Evolutionary conservation across 2,329 filamentous ascomycete genomes (phyloP).

Genomic region (Colletotrichum magnum): DNA sequence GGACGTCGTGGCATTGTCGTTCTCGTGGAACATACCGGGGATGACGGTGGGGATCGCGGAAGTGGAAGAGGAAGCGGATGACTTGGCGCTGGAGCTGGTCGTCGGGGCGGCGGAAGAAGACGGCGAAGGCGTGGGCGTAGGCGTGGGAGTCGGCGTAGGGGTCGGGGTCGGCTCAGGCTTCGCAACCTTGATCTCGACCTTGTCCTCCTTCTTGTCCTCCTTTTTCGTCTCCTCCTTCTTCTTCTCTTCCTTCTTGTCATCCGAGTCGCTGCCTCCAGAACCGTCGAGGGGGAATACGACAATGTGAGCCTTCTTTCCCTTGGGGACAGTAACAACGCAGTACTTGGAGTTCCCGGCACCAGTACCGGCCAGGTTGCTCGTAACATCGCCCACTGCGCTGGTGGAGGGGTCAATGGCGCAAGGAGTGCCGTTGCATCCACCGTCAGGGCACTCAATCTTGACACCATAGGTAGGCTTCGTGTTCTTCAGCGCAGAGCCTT

Average conservation of each 20-base stretch:
- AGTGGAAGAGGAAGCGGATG: constrained; percentile 14
- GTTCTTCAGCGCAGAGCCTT: constrained; percentile 66
- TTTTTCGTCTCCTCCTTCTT: constrained; percentile 35
- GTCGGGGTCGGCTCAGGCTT: constrained; percentile 40
- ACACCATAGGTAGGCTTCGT: constrained; percentile 76
- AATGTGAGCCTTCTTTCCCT: constrained; percentile 76
- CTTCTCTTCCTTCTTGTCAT: constrained; percentile 40
- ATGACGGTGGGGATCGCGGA: constrained; percentile 46
- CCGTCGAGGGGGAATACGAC: constrained; percentile 70
- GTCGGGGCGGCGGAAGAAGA: constrained; percentile 44
- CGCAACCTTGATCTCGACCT: constrained; percentile 31
- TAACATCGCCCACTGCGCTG: constrained; percentile 70
- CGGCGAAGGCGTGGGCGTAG: constrained; percentile 46
- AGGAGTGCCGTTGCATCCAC: constrained; percentile 79
- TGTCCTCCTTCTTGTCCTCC: constrained; percentile 35
- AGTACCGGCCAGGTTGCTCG: constrained; percentile 64
- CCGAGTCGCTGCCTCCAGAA: constrained; percentile 49
- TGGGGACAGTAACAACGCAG: constrained; percentile 82
- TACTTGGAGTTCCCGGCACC: constrained; percentile 80
- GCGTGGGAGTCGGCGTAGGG: constrained; percentile 44
- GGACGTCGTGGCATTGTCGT: constrained; percentile 47
- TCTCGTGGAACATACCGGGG: constrained; percentile 70
- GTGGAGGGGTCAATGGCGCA: constrained; percentile 77
- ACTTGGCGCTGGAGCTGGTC: constrained; percentile 33
- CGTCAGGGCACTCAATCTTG: constrained; percentile 77